These are phyloP conservation scores for Pelargonium cotyledonis DNA, from an alignment of 441 rosid species.

Conservation along the genomic window DNA sequence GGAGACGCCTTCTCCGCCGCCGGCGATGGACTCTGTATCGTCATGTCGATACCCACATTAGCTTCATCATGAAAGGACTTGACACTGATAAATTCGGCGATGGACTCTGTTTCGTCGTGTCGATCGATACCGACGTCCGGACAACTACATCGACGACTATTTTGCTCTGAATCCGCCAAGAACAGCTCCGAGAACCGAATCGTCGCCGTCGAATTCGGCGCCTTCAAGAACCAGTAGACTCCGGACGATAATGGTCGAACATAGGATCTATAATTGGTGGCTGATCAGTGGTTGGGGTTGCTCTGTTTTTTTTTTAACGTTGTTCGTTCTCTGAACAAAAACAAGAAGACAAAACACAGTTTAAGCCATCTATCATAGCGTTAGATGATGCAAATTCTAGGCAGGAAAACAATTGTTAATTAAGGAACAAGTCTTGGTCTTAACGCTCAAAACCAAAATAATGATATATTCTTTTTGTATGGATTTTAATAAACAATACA, in stretches of 20 bases:
- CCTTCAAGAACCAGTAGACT: conserved; percentile 33
- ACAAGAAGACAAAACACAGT: too few relatives aligned
- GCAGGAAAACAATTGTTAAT: too few relatives aligned
- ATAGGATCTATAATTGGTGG: conserved; percentile 9
- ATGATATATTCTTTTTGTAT: too few relatives aligned
- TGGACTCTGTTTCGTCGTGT: conserved; percentile 43
- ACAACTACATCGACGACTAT: conserved; percentile 33
- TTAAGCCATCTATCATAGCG: too few relatives aligned
- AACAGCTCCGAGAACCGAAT: conserved; percentile 24
- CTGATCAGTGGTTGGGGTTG: conserved; percentile 31
- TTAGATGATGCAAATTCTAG: too few relatives aligned
- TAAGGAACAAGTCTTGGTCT: too few relatives aligned
- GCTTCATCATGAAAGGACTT: conserved; percentile 26
- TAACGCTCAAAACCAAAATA: too few relatives aligned
- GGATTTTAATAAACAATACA: too few relatives aligned
- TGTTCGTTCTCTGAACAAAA: too few relatives aligned
- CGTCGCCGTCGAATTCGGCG: conserved; percentile 54
- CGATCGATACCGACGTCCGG: conserved; percentile 33
- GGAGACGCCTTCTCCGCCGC: conserved; percentile 38
- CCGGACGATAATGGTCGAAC: conserved; percentile 23
- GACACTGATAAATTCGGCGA: conserved; percentile 25
- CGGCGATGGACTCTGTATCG: conserved; percentile 31
- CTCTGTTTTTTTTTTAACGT: too few relatives aligned
- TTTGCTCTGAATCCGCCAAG: conserved; percentile 29
- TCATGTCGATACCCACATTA: conserved; percentile 43